These are phyloP conservation scores for Coelastrella sp. DNA, from an alignment of 139 green algal species.

Conservation along the genomic window DNA sequence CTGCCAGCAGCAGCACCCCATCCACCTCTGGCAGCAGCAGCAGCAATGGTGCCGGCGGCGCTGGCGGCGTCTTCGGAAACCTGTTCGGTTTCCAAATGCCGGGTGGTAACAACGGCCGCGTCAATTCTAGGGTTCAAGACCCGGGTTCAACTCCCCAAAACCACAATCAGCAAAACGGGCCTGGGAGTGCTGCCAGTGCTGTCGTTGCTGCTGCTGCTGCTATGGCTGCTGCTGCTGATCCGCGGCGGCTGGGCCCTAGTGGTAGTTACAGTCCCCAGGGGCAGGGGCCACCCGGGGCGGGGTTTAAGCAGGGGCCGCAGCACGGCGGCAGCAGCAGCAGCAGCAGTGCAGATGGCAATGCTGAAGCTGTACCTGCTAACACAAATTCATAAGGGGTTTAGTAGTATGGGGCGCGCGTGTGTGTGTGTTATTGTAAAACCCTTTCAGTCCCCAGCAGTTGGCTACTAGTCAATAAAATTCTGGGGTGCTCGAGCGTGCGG, in stretches of 20 bases:
- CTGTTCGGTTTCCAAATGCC: constrained; percentile 41
- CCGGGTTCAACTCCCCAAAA: background rate
- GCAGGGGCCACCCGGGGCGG: too few species aligned
- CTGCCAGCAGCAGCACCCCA: background rate
- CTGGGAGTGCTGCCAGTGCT: constrained; percentile 17
- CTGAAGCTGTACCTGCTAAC: background rate
- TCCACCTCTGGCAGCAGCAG: background rate
- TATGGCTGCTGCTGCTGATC: constrained; percentile 39
- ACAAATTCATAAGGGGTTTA: background rate
- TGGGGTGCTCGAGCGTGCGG: too few species aligned
- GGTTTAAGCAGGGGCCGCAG: background rate
- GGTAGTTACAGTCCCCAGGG: background rate
- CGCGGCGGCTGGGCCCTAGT: background rate
- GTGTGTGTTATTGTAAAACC: background rate
- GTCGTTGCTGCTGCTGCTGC: constrained; percentile 37
- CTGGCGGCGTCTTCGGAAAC: constrained; percentile 14
- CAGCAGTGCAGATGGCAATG: background rate
- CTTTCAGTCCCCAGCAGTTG: background rate
- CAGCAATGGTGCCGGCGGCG: background rate
- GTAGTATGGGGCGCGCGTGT: background rate
- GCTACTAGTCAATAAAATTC: too few species aligned
- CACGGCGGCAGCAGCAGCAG: background rate
- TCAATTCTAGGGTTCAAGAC: background rate
- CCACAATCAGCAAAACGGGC: background rate
- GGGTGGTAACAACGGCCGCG: constrained; percentile 2